Evolutionary conservation across 31 red algal species (phyloP), one percentile per base, ranked within the genome.

Genomic region (Bonnemaisonia californica): DNA sequence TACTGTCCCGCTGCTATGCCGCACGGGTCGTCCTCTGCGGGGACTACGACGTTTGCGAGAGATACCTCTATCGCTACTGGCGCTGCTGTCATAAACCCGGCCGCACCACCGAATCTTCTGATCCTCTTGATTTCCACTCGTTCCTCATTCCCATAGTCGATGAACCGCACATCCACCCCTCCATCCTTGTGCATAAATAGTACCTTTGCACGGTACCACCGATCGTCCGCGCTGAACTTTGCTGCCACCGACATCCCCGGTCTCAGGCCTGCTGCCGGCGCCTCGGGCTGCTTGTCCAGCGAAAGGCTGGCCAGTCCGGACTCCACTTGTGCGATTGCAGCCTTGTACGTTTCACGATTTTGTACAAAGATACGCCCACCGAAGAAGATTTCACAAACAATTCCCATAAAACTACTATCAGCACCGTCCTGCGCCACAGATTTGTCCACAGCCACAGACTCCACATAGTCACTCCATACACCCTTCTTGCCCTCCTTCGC

Each of bases 91-190:
- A 69, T 42, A 59, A 86, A 61, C 1, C 60, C 61, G 21, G 66
- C 84, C 2, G 69, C 78, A 35, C 58, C 66, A 24, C 42, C 59
- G 12, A 93, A 81, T 35, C 70, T 31, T 5, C 85, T 79, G 65
- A 97, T 51, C 57, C 90, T 84, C 23, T 54, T 69, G 34, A 71
- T 74, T n/a, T 76, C 34, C n/a, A 97, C 84, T 9, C 74, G 69
- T 54, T 93, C 94, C 42, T 97, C 89, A 68, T 93, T 97, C 21
- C 94, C 94, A 57, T 97, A 97, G 40, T 97, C 94, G n/a, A 97
- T 32, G 59, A 97, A 97, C 19, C 83, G 84, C 39, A 97, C 94
- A 62, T 85, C 84, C 29, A 69, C 54, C 21, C 69, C 55, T 0
- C 59, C 77, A 55, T 78, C 57, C 54, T 77, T 74, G 31, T 82